A percentile compares a stretch with the other conserved stretches of the same genome.
These are phyloP conservation scores for Penicillium chermesinum DNA, from an alignment of 495 filamentous ascomycete genomes.

Conservation along the genomic window DNA sequence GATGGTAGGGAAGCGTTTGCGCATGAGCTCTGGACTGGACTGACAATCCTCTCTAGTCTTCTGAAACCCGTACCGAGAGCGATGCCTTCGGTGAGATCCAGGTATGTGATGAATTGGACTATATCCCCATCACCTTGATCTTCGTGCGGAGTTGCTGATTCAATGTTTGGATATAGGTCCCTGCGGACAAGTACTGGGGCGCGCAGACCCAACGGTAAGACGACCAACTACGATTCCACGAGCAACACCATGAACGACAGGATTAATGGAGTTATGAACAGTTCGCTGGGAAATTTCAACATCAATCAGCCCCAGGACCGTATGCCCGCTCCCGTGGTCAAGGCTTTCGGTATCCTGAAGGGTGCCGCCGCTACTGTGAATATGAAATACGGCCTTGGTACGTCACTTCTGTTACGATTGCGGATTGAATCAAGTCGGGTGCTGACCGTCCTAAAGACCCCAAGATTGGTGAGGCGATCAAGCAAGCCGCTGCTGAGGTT, in stretches of 20 bases:
- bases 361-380: constrained; percentile 95
- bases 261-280: constrained; percentile 26
- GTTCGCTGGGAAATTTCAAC: constrained; percentile 91
- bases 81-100: constrained; percentile 96
- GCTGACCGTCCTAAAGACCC: constrained; percentile 51
- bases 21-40: not conserved
- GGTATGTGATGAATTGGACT: constrained; percentile 27
- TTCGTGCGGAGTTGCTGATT: constrained; percentile 14
- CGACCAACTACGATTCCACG: constrained; percentile 5
- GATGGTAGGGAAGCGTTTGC: constrained; percentile 31
- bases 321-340: constrained; percentile 89
- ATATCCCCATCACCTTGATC: not conserved
- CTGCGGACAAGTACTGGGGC: constrained; percentile 96
- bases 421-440: not conserved
- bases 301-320: constrained; percentile 99
- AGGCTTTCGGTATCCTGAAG: constrained; percentile 96
- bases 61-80: constrained; percentile 65
- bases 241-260: not conserved
- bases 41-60: constrained; percentile 26
- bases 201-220: constrained; percentile 88
- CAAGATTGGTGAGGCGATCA: constrained; percentile 86
- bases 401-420: constrained; percentile 18
- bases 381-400: constrained; percentile 92
- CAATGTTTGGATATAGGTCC: constrained; percentile 51
- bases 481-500: constrained; percentile 91